Conservation (phyloP, 2,329 filamentous ascomycete species). For the Ceratocystis huliohia region DNA sequence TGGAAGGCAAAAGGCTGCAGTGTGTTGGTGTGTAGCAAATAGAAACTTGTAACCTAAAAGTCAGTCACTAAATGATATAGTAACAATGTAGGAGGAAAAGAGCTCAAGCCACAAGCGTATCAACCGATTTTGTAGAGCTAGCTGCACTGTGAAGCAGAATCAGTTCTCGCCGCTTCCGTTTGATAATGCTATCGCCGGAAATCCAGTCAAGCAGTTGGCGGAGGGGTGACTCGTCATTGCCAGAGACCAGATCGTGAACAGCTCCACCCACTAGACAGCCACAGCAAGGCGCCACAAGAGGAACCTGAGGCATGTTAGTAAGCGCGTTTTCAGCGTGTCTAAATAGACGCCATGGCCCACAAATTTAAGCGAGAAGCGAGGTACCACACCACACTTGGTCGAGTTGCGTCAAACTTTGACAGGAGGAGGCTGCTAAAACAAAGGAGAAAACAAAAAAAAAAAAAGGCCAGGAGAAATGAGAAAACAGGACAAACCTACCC, state of each 20-base stretch:
- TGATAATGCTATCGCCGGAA: conserved; percentile 15
- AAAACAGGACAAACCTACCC: conserved; percentile 31
- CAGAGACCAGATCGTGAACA: conserved; percentile 55
- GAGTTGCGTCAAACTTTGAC: conserved; percentile 10
- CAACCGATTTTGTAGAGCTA: conserved; percentile 14
- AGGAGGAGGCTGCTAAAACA: conserved; percentile 10
- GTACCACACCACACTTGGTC: not conserved
- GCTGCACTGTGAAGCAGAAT: conserved; percentile 15
- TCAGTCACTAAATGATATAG: not conserved
- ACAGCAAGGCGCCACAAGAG: conserved; percentile 58
- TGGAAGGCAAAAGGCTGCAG: too few species aligned
- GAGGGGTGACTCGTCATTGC: conserved; percentile 55
- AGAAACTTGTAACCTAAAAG: not conserved
- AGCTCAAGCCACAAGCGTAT: conserved; percentile 17
- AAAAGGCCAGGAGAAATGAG: conserved; percentile 10
- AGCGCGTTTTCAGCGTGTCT: not conserved
- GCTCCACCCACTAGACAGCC: conserved; percentile 52
- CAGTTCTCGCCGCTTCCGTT: conserved; percentile 6
- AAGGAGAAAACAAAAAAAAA: conserved; percentile 15
- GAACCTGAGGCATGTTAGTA: conserved; percentile 31
- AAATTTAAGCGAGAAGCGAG: not conserved
- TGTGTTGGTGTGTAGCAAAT: not conserved
- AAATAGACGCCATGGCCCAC: not conserved
- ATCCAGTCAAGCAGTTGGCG: conserved; percentile 38
- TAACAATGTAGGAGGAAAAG: not conserved